Evolutionary conservation across 192 early-diverging fungal species (phyloP), one percentile per base, ranked within the genome.

Genomic region (Rhizoclosmatium sp.): DNA sequence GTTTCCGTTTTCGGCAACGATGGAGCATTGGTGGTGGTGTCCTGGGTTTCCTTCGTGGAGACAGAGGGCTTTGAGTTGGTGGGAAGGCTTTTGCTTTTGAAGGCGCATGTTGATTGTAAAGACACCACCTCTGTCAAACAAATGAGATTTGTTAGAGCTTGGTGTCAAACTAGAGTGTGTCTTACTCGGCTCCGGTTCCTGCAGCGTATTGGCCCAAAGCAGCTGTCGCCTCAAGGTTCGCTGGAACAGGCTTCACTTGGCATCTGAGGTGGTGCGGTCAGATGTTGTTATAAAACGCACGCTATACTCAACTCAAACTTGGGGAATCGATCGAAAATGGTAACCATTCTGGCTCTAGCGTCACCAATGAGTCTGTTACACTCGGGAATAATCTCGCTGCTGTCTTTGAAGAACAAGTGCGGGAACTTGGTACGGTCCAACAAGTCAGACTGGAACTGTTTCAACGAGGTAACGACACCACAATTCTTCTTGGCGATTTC

Each of bases 31-130:
- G 47, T 81, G 79, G 70, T 84, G 83, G 70, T 84, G 83, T 44
- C 83, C 83, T n/a, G 83, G 83, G 74, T 48, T 81, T 44, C 69
- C 79, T 66, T 82, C 81, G 72, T 85, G 81, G 0, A 85, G 60
- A 16, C 59, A 47, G 44, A 75, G 19, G 58, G 71, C 59, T 16
- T 46, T 49, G 42, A 59, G 66, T 39, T 21, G 67, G 45, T 70
- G 65, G 4, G 9, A 58, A 12, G 75, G 75, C 54, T 64, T 64
- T 5, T 23, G 47, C 19, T 67, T 71, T 67, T 59, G 47, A 2
- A 81, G 47, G 5, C 49, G 42, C 40, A 78, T n/a, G 80, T 81
- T 78, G 49, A 59, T 59, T 23, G 23, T 9, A 49, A 78, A 78
- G n/a, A 14, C 49, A 40, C 75, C 80, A 45, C 62, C 62, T 65